Percentiles rank a stretch among this genome's conserved stretches.
These are phyloP conservation scores for Leccinum imitatum DNA, from an alignment of 768 basidiomycete genomes.

Conservation along the genomic window DNA sequence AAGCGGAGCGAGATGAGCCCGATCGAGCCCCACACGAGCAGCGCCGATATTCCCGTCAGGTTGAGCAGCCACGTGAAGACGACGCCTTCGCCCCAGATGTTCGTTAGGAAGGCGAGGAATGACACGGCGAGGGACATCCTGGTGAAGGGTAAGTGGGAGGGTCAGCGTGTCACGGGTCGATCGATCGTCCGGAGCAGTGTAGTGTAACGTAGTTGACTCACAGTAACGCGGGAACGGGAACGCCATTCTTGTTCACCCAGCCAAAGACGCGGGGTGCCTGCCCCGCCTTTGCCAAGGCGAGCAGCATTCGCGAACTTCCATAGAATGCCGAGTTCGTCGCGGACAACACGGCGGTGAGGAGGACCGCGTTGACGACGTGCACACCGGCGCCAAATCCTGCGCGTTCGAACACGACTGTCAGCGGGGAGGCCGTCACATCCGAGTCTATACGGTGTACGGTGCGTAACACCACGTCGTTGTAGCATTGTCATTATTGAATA, in stretches of 20 bases:
- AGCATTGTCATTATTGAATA: background rate
- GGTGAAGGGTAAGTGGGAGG: background rate
- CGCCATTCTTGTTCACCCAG: constrained; percentile 61
- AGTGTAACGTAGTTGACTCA: constrained; percentile 31
- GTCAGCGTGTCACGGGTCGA: background rate
- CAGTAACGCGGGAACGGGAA: constrained; percentile 57
- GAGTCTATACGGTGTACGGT: constrained; percentile 32
- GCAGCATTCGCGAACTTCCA: constrained; percentile 60
- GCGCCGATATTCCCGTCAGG: constrained; percentile 62
- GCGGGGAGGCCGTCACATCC: constrained; percentile 55
- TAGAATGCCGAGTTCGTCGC: constrained; percentile 68
- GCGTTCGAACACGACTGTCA: constrained; percentile 61
- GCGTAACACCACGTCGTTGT: background rate
- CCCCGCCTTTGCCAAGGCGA: constrained; percentile 60
- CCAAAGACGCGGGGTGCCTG: constrained; percentile 66
- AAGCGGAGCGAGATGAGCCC: constrained; percentile 58
- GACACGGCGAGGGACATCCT: constrained; percentile 50
- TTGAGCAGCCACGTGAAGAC: constrained; percentile 62
- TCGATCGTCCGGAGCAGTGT: background rate
- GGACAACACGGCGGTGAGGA: constrained; percentile 63
- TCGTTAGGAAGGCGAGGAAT: constrained; percentile 53
- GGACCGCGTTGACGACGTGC: constrained; percentile 65
- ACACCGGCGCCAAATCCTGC: constrained; percentile 63
- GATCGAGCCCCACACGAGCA: constrained; percentile 67
- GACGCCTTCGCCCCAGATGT: constrained; percentile 55